Conservation (phyloP, 176 grass and related monocot species). For the Luzula sylvatica region DNA sequence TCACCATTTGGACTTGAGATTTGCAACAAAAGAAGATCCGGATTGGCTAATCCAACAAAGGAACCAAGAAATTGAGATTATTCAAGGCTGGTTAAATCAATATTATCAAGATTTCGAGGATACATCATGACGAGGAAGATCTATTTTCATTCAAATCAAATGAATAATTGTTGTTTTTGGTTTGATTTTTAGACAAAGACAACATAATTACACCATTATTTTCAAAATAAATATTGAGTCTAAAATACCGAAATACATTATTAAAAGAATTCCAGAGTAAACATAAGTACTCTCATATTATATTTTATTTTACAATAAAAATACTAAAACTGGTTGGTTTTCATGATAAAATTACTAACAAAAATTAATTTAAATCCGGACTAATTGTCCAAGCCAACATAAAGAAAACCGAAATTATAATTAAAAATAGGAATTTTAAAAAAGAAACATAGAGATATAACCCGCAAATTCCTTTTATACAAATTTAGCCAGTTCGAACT, state of each 20-base stretch:
- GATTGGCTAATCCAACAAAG: conserved; percentile 71
- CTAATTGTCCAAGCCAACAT: too few species aligned
- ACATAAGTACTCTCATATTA: neutral
- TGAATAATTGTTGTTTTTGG: conserved; percentile 15
- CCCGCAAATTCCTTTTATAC: neutral
- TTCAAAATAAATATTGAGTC: neutral
- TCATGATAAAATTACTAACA: neutral
- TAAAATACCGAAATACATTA: neutral
- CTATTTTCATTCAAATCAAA: neutral
- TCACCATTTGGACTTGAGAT: conserved; percentile 78
- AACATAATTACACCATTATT: neutral
- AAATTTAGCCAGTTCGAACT: conserved; percentile 4
- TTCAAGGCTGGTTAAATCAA: conserved; percentile 66
- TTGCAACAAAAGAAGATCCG: conserved; percentile 66
- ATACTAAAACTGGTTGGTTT: neutral
- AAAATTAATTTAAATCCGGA: neutral
- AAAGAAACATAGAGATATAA: neutral
- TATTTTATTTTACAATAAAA: neutral
- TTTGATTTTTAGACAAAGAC: neutral
- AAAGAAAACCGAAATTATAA: too few species aligned
- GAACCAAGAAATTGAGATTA: conserved; percentile 61
- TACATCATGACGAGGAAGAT: conserved; percentile 12
- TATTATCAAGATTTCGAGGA: conserved; percentile 49
- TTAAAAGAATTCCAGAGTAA: too few species aligned
- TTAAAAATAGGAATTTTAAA: neutral